Evolutionary conservation across 495 filamentous ascomycete species (phyloP).

Genomic region (Cetradonia linearis): DNA sequence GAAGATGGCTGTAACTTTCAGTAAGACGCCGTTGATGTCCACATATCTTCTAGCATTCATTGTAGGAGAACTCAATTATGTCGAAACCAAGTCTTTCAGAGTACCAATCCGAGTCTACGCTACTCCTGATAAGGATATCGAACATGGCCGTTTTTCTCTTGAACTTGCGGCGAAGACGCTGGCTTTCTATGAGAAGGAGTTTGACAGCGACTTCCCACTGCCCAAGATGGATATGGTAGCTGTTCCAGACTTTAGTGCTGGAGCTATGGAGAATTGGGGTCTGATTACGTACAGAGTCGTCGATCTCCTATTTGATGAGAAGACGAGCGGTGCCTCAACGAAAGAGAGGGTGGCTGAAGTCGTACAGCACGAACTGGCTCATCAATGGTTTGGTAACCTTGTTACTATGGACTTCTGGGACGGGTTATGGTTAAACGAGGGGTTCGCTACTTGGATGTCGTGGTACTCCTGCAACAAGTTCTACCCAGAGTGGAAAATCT

Average conservation of each 20-base stretch:
- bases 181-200: constrained; percentile 46
- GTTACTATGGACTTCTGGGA: constrained; percentile 81
- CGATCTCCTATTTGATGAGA: constrained; percentile 84
- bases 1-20: constrained; percentile 48
- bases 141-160: constrained; percentile 55
- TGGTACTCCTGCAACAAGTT: constrained; percentile 38
- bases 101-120: constrained; percentile 53
- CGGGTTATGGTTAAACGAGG: constrained; percentile 94
- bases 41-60: constrained; percentile 62
- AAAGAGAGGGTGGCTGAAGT: constrained; percentile 91
- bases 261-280: constrained; percentile 84
- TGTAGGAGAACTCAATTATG: constrained; percentile 54
- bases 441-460: constrained; percentile 88
- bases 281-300: constrained; percentile 92
- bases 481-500: constrained; percentile 84
- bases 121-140: constrained; percentile 53
- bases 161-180: constrained; percentile 51
- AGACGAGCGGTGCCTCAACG: constrained; percentile 75
- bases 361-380: constrained; percentile 83
- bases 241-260: constrained; percentile 88
- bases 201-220: constrained; percentile 88
- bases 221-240: constrained; percentile 92
- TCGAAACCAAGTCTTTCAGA: constrained; percentile 48
- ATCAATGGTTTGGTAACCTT: constrained; percentile 98
- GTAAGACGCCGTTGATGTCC: constrained; percentile 56